Evolutionary conservation across 306 rosid genomes (phyloP), one percentile per base, ranked within the genome.

Genomic region (Cajanus cajan): DNA sequence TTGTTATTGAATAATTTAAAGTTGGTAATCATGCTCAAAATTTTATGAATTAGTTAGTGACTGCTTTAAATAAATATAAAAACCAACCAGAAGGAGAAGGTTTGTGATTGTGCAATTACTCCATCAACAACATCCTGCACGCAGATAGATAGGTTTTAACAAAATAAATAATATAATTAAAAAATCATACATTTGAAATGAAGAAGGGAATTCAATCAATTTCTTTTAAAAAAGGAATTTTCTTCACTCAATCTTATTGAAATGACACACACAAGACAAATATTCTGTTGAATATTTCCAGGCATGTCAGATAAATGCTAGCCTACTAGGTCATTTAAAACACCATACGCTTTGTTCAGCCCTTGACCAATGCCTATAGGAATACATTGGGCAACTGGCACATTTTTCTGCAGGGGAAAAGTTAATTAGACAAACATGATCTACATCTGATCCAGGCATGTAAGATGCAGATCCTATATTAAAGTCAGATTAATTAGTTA

Each of bases 31-130:
- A 31, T 34, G 57, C 62, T 74, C 62, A 74, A 71, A 64, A 62
- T 12, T 58, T 55, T 45, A 89, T 34, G 36, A 79, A 84, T 18
- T 78, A 76, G 64, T 68, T 40, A 24, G 81, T 75, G 83, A 80
- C 78, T 73, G 71, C 79, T 84, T 83, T 89, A 81, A 79, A 68
- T 73, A 78, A 73, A 82, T 72, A 85, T 69, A 61, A 36, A 77
- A 90, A 93, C 96, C 80, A 78, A 95, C 99, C 99, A 88, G 92
- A 90, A 91, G 88, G 84, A 84, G 88, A 95, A 91, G 70, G 97
- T 81, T 74, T 87, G 94, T 16, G 88, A 84, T 68, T 89, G 93
- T 57, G 98, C 94, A 71, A 80, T 87, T 72, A 85, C 87, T 83
- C 89, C 92, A 73, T 93, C 96, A 45, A 93, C 88, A 44, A 87